These are phyloP conservation scores for Diaporthe batatas DNA, from an alignment of 2,329 filamentous ascomycete species.

Conservation along the genomic window DNA sequence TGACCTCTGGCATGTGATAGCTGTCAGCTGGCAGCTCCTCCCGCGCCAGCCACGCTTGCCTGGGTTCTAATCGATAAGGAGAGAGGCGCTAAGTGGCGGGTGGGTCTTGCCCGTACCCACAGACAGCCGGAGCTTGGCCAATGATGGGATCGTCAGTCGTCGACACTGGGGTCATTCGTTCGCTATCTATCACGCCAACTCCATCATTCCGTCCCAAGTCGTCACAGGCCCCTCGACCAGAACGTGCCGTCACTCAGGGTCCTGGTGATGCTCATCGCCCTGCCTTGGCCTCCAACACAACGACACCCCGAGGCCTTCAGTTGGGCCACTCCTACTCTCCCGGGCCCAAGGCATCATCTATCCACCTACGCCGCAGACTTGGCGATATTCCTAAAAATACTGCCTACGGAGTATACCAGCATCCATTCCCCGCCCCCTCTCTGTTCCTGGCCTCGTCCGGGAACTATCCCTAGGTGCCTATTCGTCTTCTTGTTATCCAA, in stretches of 20 bases:
- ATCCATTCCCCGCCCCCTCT: background rate
- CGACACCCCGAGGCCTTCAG: background rate
- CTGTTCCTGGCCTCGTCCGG: constrained; percentile 14
- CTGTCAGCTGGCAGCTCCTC: constrained; percentile 16
- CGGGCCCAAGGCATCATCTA: background rate
- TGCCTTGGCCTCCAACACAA: background rate
- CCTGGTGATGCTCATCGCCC: constrained; percentile 4
- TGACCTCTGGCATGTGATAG: constrained; percentile 37
- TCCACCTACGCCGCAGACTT: constrained; percentile 16
- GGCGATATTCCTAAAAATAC: constrained; percentile 28
- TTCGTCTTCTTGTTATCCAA: background rate
- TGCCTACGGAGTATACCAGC: background rate
- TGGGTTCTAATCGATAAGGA: constrained; percentile 39
- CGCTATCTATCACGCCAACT: constrained; percentile 27
- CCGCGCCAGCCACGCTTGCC: background rate
- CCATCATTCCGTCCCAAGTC: constrained; percentile 22
- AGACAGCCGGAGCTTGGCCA: constrained; percentile 4
- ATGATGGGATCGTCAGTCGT: constrained; percentile 9
- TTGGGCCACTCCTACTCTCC: constrained; percentile 5
- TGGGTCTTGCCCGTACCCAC: constrained; percentile 1
- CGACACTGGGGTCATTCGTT: constrained; percentile 29
- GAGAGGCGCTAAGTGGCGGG: constrained; percentile 20
- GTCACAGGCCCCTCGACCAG: constrained; percentile 21
- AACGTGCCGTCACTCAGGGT: constrained; percentile 21
- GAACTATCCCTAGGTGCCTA: background rate